A percentile compares a stretch with the other conserved stretches of the same genome.
These are phyloP conservation scores for Dendrothele bispora DNA, from an alignment of 768 basidiomycete species.

Conservation along the genomic window DNA sequence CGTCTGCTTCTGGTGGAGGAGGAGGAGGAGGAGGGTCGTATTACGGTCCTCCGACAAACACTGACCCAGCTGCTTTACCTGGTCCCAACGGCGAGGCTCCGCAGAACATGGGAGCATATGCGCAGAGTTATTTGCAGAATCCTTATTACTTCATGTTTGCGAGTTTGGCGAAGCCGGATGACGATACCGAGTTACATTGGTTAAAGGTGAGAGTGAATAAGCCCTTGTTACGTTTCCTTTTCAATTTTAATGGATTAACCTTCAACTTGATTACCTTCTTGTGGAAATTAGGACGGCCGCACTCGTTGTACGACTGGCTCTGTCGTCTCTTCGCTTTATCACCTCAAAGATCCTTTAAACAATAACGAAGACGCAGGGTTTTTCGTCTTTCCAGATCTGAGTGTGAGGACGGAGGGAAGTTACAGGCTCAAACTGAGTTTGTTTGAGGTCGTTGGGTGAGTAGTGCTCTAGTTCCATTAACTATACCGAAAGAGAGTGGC, in stretches of 20 bases:
- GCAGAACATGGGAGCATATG: conserved; percentile 34
- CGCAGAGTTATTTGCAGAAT: conserved; percentile 75
- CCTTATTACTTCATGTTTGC: conserved; percentile 98
- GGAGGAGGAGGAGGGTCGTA: too few species aligned
- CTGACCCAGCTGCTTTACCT: neutral
- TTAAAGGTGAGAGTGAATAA: conserved; percentile 52
- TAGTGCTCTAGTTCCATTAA: too few species aligned
- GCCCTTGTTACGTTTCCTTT: too few species aligned
- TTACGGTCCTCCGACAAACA: neutral
- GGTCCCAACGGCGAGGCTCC: too few species aligned
- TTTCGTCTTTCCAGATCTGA: conserved; percentile 95
- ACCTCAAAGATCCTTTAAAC: conserved; percentile 73
- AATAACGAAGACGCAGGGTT: conserved; percentile 67
- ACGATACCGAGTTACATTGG: conserved; percentile 88
- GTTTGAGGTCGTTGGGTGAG: conserved; percentile 91
- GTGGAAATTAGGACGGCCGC: conserved; percentile 88
- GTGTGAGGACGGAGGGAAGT: conserved; percentile 88
- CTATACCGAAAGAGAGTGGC: too few species aligned
- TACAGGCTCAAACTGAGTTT: conserved; percentile 73
- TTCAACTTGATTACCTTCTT: too few species aligned
- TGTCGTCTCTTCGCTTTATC: conserved; percentile 88
- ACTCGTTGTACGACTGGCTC: conserved; percentile 90
- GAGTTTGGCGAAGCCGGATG: conserved; percentile 83
- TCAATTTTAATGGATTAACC: too few species aligned
- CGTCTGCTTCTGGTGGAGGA: too few species aligned